Evolutionary conservation across 2,329 filamentous ascomycete genomes (phyloP).

Genomic region (Botrytis hyacinthi): DNA sequence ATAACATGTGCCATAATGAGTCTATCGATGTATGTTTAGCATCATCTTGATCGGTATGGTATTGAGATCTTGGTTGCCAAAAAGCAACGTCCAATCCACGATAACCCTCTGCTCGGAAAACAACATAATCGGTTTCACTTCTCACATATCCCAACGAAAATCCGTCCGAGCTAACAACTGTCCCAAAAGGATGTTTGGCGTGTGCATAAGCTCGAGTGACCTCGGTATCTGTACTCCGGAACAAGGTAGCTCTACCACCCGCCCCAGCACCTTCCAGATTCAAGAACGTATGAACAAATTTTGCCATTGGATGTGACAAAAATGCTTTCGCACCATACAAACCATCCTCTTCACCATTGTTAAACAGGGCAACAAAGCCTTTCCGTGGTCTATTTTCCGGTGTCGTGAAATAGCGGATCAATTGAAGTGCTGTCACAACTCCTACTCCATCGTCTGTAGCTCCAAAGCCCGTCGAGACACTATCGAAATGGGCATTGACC

Average conservation of each 20-base stretch:
- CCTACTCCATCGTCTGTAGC: conserved; percentile 94
- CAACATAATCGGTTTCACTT: conserved; percentile 85
- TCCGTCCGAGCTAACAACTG: conserved; percentile 77
- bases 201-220: conserved; percentile 76
- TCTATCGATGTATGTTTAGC: conserved; percentile 68
- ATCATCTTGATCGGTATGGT: conserved; percentile 91
- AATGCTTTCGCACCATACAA: conserved; percentile 85
- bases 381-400: conserved; percentile 69
- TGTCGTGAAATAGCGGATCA: conserved; percentile 81
- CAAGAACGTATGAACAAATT: conserved; percentile 81
- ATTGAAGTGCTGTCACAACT: conserved; percentile 79
- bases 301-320: conserved; percentile 75
- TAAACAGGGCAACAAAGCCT: conserved; percentile 81
- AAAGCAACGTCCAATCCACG: conserved; percentile 92
- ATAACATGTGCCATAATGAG: conserved; percentile 93
- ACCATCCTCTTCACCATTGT: conserved; percentile 95
- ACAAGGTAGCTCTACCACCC: conserved; percentile 81
- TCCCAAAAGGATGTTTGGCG: conserved; percentile 75
- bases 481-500: conserved; percentile 89
- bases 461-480: conserved; percentile 86
- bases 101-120: conserved; percentile 78
- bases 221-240: conserved; percentile 83
- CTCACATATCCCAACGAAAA: conserved; percentile 76
- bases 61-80: conserved; percentile 78
- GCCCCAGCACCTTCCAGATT: conserved; percentile 95